Percentiles rank a stretch among this genome's conserved stretches.
phyloP scores from a whole-genome alignment of 2,329 filamentous ascomycete genomes.

The Cladorrhinum sp. region DNA sequence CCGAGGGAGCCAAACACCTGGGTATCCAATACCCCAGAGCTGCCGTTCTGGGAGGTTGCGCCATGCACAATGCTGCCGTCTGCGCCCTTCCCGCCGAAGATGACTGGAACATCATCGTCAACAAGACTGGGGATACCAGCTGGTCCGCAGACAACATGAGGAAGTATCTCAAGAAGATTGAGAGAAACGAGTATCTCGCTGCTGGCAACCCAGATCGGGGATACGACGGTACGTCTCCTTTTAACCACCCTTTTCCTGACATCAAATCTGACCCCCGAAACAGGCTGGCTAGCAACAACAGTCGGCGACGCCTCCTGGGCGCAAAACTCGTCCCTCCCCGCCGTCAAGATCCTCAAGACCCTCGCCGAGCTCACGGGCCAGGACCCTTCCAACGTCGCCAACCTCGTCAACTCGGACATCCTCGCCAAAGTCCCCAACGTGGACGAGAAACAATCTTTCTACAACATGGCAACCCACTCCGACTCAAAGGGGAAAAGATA shows the following conservation, averaged over 20 bases:
- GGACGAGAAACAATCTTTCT: conserved; percentile 32
- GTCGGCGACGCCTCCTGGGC: conserved; percentile 23
- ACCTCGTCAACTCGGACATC: conserved; percentile 33
- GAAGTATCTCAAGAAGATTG: conserved; percentile 54
- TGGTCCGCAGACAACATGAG: conserved; percentile 61
- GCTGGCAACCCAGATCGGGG: conserved; percentile 48
- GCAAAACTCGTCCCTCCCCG: conserved; percentile 22
- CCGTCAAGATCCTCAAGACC: conserved; percentile 24
- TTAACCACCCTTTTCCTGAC: not conserved
- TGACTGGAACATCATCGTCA: conserved; percentile 56
- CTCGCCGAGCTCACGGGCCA: conserved; percentile 32
- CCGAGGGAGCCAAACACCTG: conserved; percentile 38
- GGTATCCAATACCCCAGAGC: conserved; percentile 48
- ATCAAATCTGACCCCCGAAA: not conserved
- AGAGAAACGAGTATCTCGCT: conserved; percentile 52
- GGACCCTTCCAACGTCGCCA: conserved; percentile 24
- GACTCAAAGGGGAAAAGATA: conserved; percentile 29
- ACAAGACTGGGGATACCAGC: conserved; percentile 56
- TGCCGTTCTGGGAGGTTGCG: conserved; percentile 48
- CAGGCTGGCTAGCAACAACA: conserved; percentile 27
- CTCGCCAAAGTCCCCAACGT: conserved; percentile 23
- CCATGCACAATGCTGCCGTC: conserved; percentile 60
- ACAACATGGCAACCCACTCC: conserved; percentile 30
- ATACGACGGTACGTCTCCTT: conserved; percentile 38
- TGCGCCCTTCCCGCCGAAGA: conserved; percentile 55